A percentile compares a stretch with the other conserved stretches of the same genome.
These are phyloP conservation scores for Rhizomucor miehei DNA, from an alignment of 371 early-diverging fungal species.

Conservation along the genomic window DNA sequence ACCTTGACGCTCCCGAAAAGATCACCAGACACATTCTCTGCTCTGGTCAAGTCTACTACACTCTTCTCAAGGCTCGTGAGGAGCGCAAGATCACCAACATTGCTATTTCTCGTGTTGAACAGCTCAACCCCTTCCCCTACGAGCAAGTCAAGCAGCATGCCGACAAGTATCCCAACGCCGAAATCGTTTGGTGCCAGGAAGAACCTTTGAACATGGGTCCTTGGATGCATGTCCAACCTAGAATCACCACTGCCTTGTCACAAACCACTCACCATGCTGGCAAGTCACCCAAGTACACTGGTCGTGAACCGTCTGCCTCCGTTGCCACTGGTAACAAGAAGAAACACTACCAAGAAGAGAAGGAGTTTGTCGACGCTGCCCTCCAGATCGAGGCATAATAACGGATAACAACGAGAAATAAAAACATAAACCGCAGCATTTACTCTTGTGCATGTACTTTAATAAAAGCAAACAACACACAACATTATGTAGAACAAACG, in stretches of 20 bases:
- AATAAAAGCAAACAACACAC: no score
- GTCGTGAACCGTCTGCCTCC: constrained; percentile 90
- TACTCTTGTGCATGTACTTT: no score
- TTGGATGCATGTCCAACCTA: constrained; percentile 86
- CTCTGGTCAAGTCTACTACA: constrained; percentile 96
- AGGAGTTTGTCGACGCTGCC: constrained; percentile 78
- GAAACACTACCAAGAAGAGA: constrained; percentile 92
- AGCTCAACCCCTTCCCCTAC: constrained; percentile 96
- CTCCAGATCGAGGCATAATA: constrained; percentile 25
- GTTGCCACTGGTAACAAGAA: constrained; percentile 98
- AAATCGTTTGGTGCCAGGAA: constrained; percentile 94
- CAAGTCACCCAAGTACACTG: constrained; percentile 80
- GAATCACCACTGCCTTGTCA: constrained; percentile 79
- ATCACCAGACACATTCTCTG: constrained; percentile 91
- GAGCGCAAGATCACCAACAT: constrained; percentile 79
- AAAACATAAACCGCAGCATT: no score
- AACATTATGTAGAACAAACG: no score
- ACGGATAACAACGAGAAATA: no score
- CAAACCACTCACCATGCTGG: constrained; percentile 69
- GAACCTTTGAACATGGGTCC: constrained; percentile 94
- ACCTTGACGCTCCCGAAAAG: constrained; percentile 70
- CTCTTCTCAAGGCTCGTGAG: constrained; percentile 82
- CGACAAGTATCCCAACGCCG: constrained; percentile 88
- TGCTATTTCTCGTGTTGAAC: constrained; percentile 94
- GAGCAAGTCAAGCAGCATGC: constrained; percentile 80